Base-by-base conservation (phyloP, 257 asterid species). In the Datura wrightii region DNA sequence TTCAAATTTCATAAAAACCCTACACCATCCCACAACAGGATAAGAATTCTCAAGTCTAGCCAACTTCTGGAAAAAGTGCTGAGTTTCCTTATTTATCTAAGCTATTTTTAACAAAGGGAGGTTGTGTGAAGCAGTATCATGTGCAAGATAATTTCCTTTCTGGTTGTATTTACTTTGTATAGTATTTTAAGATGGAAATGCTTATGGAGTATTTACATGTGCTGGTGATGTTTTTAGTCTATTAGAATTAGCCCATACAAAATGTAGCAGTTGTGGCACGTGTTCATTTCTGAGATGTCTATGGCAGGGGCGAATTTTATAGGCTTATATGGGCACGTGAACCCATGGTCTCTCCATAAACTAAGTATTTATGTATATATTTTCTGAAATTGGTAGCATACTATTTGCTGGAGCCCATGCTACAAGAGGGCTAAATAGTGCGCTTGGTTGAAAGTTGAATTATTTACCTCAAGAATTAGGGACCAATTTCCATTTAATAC, bases 281-380 rank as follows among this genome's bases (percentile, higher is more conserved):
- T n/a, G 53, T 67, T 67, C 78, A 67, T 67, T 67, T 67, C 78
- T 67, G 14, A 67, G 52, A 67, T 1, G 52, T 67, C 78, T 67
- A 24, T 24, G 31, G 31, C 31, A 24, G 31, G 31, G 31, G 31
- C 31, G 31, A 24, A 24, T 24, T 24, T 24, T 24, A 24, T 24
- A 24, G 31, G 31, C 31, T 24, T 24, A 24, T 24, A 24, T 24
- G 31, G 31, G 1, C 31, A 24, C 31, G 31, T 24, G 31, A 24
- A 24, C 31, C 31, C 31, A 24, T 24, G 31, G 31, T 24, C 31
- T 24, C 31, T 24, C 31, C 31, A 24, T 24, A 24, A 24, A 24
- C 31, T 24, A 24, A 24, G 31, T 24, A 24, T 24, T 24, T 24
- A 24, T 24, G 31, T 24, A 24, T 24, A 24, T 24, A 24, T 24